These are phyloP conservation scores for Myxozyma nipponensis DNA, from an alignment of 805 yeast species.

Conservation along the genomic window DNA sequence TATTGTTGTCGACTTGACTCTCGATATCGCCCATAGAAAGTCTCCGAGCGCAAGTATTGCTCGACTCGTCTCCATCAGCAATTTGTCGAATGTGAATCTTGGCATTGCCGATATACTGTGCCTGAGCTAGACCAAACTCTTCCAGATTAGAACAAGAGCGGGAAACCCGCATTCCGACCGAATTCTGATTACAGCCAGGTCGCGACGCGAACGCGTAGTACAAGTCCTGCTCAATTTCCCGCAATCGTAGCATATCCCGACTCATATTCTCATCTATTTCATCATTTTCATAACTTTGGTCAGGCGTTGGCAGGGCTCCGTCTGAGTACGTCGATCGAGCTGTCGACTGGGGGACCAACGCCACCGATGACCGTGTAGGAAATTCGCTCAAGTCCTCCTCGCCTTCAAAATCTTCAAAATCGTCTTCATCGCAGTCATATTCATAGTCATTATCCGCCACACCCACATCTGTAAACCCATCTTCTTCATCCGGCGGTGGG, in stretches of 20 bases:
- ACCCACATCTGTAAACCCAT: background rate
- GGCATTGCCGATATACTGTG: background rate
- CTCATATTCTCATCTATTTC: slow-evolving; percentile 9
- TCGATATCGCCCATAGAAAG: slow-evolving; percentile 41
- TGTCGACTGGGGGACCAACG: background rate
- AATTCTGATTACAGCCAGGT: too few relatives aligned
- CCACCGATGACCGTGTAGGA: background rate
- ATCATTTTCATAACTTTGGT: background rate
- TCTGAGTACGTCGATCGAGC: background rate
- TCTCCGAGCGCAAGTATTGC: slow-evolving; percentile 29
- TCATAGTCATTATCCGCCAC: background rate
- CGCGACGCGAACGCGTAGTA: background rate
- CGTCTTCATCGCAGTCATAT: slow-evolving; percentile 5
- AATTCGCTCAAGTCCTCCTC: background rate
- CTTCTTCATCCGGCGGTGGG: background rate
- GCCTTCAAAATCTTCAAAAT: slow-evolving; percentile 5
- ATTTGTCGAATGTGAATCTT: background rate
- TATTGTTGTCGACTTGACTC: slow-evolving; percentile 26
- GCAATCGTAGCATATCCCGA: slow-evolving; percentile 1
- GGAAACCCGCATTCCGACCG: background rate
- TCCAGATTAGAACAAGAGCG: slow-evolving; percentile 2
- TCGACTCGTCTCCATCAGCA: background rate
- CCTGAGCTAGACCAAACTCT: background rate
- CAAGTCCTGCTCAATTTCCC: slow-evolving; percentile 7
- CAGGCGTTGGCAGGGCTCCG: background rate